A percentile compares a stretch with the other conserved stretches of the same genome.
phyloP scores from a whole-genome alignment of 768 basidiomycete species.

The Russula brevipes region DNA sequence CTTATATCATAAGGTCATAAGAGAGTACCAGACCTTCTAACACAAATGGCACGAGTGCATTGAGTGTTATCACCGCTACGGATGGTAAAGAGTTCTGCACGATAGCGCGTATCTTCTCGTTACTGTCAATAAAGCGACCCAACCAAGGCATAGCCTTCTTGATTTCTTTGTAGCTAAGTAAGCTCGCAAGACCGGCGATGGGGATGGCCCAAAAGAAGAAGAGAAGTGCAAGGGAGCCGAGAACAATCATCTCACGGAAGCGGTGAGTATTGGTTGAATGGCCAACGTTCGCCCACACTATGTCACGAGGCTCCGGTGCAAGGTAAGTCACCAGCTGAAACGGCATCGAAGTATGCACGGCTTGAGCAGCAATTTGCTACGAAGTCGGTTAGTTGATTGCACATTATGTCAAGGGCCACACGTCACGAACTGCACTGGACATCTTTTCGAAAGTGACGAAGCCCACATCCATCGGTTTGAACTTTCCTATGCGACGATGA shows the following conservation, averaged over 20 bases:
- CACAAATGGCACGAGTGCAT: slow-evolving; percentile 82
- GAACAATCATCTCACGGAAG: slow-evolving; percentile 66
- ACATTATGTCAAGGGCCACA: background rate
- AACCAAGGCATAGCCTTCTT: slow-evolving; percentile 87
- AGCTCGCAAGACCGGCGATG: slow-evolving; percentile 76
- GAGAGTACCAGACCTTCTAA: slow-evolving; percentile 60
- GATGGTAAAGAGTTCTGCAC: slow-evolving; percentile 94
- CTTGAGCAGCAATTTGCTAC: slow-evolving; percentile 85
- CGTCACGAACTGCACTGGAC: slow-evolving; percentile 70
- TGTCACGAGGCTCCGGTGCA: slow-evolving; percentile 93
- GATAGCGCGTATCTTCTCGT: slow-evolving; percentile 73
- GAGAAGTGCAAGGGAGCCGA: slow-evolving; percentile 62
- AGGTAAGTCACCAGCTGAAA: slow-evolving; percentile 61
- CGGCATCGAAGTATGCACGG: slow-evolving; percentile 67
- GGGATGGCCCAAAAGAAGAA: slow-evolving; percentile 93
- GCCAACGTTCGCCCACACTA: slow-evolving; percentile 89
- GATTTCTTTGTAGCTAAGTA: slow-evolving; percentile 92
- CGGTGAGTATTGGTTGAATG: slow-evolving; percentile 53
- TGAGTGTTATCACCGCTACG: slow-evolving; percentile 84
- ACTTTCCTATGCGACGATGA: slow-evolving; percentile 64
- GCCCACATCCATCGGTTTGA: slow-evolving; percentile 76
- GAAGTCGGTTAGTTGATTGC: background rate
- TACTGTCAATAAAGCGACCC: slow-evolving; percentile 75
- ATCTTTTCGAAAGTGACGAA: slow-evolving; percentile 98
- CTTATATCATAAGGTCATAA: background rate